A percentile compares a stretch with the other conserved stretches of the same genome.
These are phyloP conservation scores for Neurospora sp. DNA, from an alignment of 495 filamentous ascomycete species.

Conservation along the genomic window DNA sequence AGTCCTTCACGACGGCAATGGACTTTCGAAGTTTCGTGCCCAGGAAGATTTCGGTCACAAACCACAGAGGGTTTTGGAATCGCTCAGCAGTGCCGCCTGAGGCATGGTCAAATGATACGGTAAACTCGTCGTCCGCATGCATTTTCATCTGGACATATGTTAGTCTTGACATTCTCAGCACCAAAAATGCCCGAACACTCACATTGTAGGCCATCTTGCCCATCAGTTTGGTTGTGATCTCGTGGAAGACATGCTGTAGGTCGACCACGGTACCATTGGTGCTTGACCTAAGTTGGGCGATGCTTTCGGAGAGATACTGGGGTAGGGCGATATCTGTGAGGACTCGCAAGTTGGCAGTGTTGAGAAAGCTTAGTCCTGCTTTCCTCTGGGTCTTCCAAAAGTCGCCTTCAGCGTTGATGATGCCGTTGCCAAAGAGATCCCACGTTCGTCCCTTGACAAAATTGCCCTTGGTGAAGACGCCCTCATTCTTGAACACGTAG, in stretches of 20 bases:
- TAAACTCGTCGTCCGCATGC: slow-evolving; percentile 47
- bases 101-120: slow-evolving; percentile 45
- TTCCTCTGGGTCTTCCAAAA: slow-evolving; percentile 51
- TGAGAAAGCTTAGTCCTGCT: slow-evolving; percentile 49
- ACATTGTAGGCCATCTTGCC: slow-evolving; percentile 52
- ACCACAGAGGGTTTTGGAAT: slow-evolving; percentile 54
- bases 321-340: slow-evolving; percentile 47
- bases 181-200: background rate
- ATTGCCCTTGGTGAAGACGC: slow-evolving; percentile 45
- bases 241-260: slow-evolving; percentile 46
- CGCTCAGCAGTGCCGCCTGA: slow-evolving; percentile 48
- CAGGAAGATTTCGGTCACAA: slow-evolving; percentile 40
- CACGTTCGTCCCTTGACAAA: slow-evolving; percentile 48
- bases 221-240: slow-evolving; percentile 51
- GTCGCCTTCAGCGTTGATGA: slow-evolving; percentile 54
- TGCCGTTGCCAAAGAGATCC: slow-evolving; percentile 53
- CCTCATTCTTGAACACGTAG: slow-evolving; percentile 49
- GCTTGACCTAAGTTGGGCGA: slow-evolving; percentile 21
- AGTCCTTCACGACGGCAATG: slow-evolving; percentile 36
- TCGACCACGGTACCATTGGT: slow-evolving; percentile 28
- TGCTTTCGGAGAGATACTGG: slow-evolving; percentile 32
- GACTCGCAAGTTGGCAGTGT: slow-evolving; percentile 42
- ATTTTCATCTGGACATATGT: slow-evolving; percentile 43
- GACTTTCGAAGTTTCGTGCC: slow-evolving; percentile 37
- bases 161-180: background rate